phyloP scores from a whole-genome alignment of 441 rosid species.

The Gossypium schwendimanii region DNA sequence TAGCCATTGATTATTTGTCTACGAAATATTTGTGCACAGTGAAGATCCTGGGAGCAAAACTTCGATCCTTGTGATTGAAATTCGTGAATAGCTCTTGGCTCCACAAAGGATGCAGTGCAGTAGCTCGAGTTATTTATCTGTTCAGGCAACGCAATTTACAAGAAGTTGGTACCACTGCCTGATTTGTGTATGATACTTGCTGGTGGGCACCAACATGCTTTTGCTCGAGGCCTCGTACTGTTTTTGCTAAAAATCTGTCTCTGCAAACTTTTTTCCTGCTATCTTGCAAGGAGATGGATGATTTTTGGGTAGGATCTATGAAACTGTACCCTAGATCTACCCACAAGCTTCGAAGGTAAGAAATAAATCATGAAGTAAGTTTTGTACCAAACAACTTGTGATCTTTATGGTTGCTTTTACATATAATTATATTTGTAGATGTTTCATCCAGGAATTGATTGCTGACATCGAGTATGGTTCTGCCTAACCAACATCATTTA shows the following conservation, averaged over 20 bases:
- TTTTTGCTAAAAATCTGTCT: background rate
- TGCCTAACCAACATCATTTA: background rate
- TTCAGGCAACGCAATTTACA: slow-evolving; percentile 6
- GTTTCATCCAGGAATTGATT: slow-evolving; percentile 19
- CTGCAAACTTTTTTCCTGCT: slow-evolving; percentile 8
- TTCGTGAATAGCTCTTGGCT: slow-evolving; percentile 3
- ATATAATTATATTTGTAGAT: background rate
- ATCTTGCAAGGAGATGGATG: slow-evolving; percentile 21
- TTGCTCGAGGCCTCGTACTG: background rate
- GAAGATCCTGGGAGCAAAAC: background rate
- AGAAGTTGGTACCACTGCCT: slow-evolving; percentile 8
- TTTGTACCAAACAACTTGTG: background rate
- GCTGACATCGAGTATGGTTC: slow-evolving; percentile 10
- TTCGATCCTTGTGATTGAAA: background rate
- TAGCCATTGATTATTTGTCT: slow-evolving; percentile 23
- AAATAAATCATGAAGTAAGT: background rate
- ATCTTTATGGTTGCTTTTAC: slow-evolving; percentile 9
- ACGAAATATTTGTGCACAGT: background rate
- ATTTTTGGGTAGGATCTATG: slow-evolving; percentile 19
- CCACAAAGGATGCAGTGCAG: slow-evolving; percentile 13
- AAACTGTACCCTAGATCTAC: slow-evolving; percentile 15
- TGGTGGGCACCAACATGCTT: background rate
- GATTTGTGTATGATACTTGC: background rate
- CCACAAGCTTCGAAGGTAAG: slow-evolving; percentile 26
- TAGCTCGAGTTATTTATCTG: slow-evolving; percentile 9